A percentile compares a stretch with the other conserved stretches of the same genome.
phyloP scores from a whole-genome alignment of 441 rosid species.

The Mallotus repandus region DNA sequence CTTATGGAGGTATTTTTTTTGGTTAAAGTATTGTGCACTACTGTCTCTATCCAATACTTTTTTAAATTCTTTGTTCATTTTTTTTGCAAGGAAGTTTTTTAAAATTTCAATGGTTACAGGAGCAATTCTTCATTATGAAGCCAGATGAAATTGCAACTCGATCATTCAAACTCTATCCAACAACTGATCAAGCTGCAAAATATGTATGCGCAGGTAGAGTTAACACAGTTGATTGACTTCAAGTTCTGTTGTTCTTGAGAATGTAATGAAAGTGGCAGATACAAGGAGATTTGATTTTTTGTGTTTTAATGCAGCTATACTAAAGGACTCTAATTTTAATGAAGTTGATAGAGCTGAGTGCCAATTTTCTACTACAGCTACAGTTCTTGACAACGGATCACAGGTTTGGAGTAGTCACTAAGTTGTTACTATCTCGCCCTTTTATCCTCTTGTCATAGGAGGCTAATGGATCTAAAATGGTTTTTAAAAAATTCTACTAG shows the following conservation, averaged over 20 bases:
- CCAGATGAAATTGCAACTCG: constrained; percentile 55
- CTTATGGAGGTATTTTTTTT: constrained; percentile 60
- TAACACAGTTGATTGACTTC: constrained; percentile 2
- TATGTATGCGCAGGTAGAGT: constrained; percentile 66
- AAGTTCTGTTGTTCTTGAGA: background rate
- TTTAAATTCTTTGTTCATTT: too few relatives aligned
- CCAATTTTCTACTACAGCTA: constrained; percentile 82
- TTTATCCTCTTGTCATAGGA: background rate
- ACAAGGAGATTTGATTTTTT: constrained; percentile 15
- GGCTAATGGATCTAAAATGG: background rate
- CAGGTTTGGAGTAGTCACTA: constrained; percentile 48
- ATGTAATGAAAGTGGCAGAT: constrained; percentile 2
- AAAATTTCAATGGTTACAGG: constrained; percentile 43
- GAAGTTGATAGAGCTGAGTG: constrained; percentile 96
- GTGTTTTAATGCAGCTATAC: constrained; percentile 57
- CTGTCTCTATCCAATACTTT: background rate
- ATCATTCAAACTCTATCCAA: constrained; percentile 69
- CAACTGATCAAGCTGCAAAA: constrained; percentile 84
- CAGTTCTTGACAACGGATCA: constrained; percentile 78
- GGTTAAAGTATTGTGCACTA: background rate
- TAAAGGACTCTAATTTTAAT: constrained; percentile 80
- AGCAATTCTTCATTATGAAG: constrained; percentile 88
- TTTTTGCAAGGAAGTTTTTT: background rate
- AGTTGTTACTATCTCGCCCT: background rate
- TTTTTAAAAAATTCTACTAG: background rate